Percentiles rank a stretch among this genome's conserved stretches.
Evolutionary conservation across 805 yeast genomes (phyloP).

Genomic region (Monosporozyma yasuniensis): DNA sequence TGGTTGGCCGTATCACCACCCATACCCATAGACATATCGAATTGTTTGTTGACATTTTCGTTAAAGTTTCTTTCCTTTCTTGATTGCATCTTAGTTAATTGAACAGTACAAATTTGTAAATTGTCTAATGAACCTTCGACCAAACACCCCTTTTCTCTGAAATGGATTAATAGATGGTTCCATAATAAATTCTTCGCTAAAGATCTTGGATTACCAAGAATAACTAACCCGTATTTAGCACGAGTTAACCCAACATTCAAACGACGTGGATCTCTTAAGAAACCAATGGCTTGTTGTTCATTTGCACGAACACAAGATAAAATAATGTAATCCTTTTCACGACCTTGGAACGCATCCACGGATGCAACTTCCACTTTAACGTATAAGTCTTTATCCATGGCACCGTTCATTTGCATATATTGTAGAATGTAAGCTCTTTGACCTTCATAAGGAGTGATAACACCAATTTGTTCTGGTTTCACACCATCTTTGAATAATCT

Average conservation of each 20-base stretch:
- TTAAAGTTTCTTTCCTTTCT: conserved; percentile 11
- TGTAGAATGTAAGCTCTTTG: conserved; percentile 76
- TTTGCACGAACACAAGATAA: conserved; percentile 93
- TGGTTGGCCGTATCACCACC: conserved; percentile 13
- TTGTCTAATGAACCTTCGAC: conserved; percentile 86
- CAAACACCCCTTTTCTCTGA: conserved; percentile 73
- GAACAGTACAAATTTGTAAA: conserved; percentile 62
- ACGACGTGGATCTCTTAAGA: conserved; percentile 77
- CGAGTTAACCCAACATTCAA: conserved; percentile 84
- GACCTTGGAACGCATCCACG: conserved; percentile 98
- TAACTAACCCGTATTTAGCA: conserved; percentile 71
- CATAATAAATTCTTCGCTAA: conserved; percentile 64
- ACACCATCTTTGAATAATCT: conserved; percentile 69
- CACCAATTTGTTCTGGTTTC: conserved; percentile 74
- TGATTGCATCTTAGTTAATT: conserved; percentile 32
- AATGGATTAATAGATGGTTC: conserved; percentile 70
- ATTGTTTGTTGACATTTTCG: conserved; percentile 11
- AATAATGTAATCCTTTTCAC: conserved; percentile 88
- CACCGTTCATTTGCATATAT: conserved; percentile 65
- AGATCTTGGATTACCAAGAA: conserved; percentile 78
- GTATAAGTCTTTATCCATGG: conserved; percentile 57
- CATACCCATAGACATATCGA: neutral
- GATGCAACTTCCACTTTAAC: conserved; percentile 77
- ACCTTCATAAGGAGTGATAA: conserved; percentile 91
- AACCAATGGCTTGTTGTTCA: conserved; percentile 65